Base-by-base conservation (phyloP, 805 yeast genomes). In the Pichia exigua region DNA sequence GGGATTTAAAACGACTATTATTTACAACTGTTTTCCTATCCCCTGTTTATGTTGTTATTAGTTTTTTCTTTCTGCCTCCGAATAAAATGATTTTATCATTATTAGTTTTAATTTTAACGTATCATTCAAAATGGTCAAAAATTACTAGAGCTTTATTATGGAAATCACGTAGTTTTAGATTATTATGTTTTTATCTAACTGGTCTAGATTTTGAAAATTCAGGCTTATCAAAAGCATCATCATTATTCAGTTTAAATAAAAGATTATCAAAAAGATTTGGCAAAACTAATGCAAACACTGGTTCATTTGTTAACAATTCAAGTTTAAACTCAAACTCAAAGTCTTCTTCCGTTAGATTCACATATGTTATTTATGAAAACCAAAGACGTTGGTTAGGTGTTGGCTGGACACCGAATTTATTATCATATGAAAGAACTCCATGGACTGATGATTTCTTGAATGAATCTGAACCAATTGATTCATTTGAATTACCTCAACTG, bases 401-500 rank as follows among this genome's bases (percentile, higher is more conserved):
- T 60, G 99, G 99, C 13, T 92, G 99, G 99, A 92, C 98, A 0
- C 75, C 95, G 17, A 90, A 90, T 63, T 74, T 94, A 64, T 75
- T 94, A 55, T 84, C 95, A 47, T 92, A 92, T 64, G 99, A 92
- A 69, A 78, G 99, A 64, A 83, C 96, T 0, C 85, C 98, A 4
- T 92, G 98, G 97, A 91, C 98, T 0, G 99, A 92, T 65, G 97
- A 91, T 66, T 91, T 90, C 63, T 73, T 90, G 56, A 92, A 91
- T 66, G 96, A 90, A 64, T 78, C 88, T 1, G 81, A 85, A 7
- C 74, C 90, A 10, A 83, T 91, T 20, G 94, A 85, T 7, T 69
- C 75, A 20, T 92, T 92, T 68, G 81, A 82, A 64, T 72, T 92
- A 52, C 98, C 99, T 4, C 88, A 83, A 53, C 77, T 85, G 26